phyloP scores from a whole-genome alignment of 2,329 filamentous ascomycete genomes.

The Daldinia sp. region DNA sequence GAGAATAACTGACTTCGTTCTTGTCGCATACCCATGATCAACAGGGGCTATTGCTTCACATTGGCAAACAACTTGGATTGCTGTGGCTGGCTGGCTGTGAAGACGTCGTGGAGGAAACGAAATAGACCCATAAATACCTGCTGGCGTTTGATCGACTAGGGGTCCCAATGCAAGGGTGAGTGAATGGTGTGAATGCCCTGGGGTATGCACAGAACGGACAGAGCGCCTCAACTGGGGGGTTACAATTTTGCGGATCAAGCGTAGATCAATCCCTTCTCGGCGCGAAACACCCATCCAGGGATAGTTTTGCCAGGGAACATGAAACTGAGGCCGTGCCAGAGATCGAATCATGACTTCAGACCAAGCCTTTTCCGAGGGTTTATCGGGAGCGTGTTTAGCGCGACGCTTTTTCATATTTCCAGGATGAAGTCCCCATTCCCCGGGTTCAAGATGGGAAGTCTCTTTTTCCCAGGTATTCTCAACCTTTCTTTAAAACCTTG shows the following conservation, averaged over 20 bases:
- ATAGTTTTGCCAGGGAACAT: conserved; percentile 46
- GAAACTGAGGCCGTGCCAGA: conserved; percentile 45
- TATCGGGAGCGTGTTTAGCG: conserved; percentile 17
- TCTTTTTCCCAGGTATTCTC: conserved; percentile 29
- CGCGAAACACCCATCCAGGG: conserved; percentile 34
- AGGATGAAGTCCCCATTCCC: conserved; percentile 27
- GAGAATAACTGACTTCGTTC: conserved; percentile 10
- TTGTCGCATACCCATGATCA: conserved; percentile 29
- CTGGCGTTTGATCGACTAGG: conserved; percentile 44
- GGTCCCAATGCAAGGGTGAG: conserved; percentile 15
- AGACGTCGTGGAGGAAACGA: conserved; percentile 26
- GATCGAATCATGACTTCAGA: conserved; percentile 43
- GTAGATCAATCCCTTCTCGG: conserved; percentile 39
- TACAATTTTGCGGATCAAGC: conserved; percentile 29
- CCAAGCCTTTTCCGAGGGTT: conserved; percentile 26
- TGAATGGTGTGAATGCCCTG: neutral
- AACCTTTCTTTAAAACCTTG: conserved; percentile 21
- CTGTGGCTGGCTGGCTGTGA: conserved; percentile 25
- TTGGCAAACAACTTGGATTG: conserved; percentile 20
- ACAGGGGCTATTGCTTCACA: conserved; percentile 31
- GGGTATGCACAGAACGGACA: neutral
- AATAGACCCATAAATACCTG: conserved; percentile 19
- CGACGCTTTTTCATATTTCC: conserved; percentile 27
- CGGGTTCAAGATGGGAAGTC: conserved; percentile 26
- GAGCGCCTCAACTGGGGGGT: conserved; percentile 26